Conservation (phyloP, 2,329 filamentous ascomycete species). For the Daldinia sp. region DNA sequence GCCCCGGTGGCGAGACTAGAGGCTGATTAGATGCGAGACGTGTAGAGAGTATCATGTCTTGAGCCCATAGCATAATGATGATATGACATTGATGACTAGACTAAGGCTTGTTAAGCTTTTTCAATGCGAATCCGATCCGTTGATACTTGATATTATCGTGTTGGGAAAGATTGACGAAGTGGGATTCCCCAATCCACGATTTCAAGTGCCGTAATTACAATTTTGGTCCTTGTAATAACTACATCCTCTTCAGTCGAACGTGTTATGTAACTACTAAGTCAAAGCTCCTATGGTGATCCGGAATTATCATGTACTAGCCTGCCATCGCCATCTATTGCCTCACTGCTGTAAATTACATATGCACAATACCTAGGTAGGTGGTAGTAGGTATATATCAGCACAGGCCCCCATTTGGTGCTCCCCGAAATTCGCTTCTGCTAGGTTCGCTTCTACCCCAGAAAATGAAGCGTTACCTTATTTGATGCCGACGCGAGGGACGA, state of each 20-base stretch:
- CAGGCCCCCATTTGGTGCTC: not conserved
- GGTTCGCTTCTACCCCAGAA: not conserved
- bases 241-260: not conserved
- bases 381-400: not conserved
- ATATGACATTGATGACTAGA: not conserved
- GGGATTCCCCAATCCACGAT: not conserved
- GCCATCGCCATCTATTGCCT: not conserved
- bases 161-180: not conserved
- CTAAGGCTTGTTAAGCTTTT: not conserved
- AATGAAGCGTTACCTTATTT: not conserved
- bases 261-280: not conserved
- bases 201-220: not conserved
- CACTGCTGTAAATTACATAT: not conserved
- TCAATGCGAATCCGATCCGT: too few relatives aligned
- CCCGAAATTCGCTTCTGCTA: not conserved
- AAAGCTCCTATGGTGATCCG: not conserved
- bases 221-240: not conserved
- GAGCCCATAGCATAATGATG: not conserved
- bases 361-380: too few relatives aligned
- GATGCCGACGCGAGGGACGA: not conserved
- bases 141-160: not conserved
- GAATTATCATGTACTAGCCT: not conserved
- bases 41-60: not conserved
- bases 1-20: slow-evolving; percentile 80
- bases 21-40: slow-evolving; percentile 69